A percentile compares a stretch with the other conserved stretches of the same genome.
Conservation (phyloP, 2,329 filamentous ascomycete genomes). For the Trichophyton schoenleinii region DNA sequence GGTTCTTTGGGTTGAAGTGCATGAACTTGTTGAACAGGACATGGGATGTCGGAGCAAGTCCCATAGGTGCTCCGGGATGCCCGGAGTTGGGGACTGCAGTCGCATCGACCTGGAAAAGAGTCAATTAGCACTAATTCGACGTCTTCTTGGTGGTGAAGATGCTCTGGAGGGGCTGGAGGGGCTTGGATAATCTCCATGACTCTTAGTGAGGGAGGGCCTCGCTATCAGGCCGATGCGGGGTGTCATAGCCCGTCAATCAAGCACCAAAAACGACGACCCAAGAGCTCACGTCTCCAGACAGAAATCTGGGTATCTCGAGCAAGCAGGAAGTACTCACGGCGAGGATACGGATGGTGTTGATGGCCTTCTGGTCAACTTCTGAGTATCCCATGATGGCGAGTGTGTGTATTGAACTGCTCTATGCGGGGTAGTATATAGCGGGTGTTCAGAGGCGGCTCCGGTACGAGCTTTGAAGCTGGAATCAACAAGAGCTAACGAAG, state of each 20-base stretch:
- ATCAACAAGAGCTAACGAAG: neutral
- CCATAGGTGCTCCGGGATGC: conserved; percentile 97
- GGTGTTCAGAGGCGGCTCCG: neutral
- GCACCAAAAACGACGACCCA: neutral
- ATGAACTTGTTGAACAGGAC: conserved; percentile 98
- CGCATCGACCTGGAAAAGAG: conserved; percentile 79
- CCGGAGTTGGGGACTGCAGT: conserved; percentile 92
- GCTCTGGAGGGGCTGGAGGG: neutral
- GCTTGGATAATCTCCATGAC: neutral
- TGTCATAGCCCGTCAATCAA: neutral
- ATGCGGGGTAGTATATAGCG: neutral
- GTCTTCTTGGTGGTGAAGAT: neutral
- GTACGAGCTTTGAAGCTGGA: neutral
- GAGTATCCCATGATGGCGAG: conserved; percentile 66
- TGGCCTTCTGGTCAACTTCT: conserved; percentile 76
- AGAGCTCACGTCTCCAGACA: neutral
- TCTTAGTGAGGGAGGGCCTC: neutral
- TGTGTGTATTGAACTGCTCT: neutral
- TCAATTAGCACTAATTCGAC: neutral
- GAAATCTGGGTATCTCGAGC: conserved; percentile 1
- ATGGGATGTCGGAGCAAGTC: conserved; percentile 88
- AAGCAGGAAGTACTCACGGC: conserved; percentile 55
- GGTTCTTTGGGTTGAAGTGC: conserved; percentile 99
- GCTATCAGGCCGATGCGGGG: neutral
- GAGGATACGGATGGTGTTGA: conserved; percentile 96